Evolutionary conservation across 768 basidiomycete genomes (phyloP).

Genomic region (Russula sp.): DNA sequence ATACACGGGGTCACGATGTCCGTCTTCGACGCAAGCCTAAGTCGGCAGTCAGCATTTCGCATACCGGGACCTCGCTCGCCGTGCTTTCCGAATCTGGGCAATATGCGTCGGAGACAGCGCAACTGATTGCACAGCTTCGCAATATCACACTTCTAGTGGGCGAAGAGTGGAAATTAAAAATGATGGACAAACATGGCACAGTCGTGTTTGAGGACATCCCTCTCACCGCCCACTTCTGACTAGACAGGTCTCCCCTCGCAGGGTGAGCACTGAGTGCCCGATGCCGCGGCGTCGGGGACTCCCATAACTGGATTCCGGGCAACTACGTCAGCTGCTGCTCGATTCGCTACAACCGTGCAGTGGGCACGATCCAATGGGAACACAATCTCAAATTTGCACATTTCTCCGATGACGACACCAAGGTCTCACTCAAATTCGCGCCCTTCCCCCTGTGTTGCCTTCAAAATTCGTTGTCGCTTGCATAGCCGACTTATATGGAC

Average conservation of each 20-base stretch:
- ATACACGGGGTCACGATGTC: slow-evolving; percentile 60
- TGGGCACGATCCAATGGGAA: slow-evolving; percentile 6
- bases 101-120: slow-evolving; percentile 4
- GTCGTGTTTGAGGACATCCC: background rate
- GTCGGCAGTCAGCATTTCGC: slow-evolving; percentile 38
- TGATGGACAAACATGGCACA: slow-evolving; percentile 2
- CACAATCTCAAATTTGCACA: slow-evolving; percentile 6
- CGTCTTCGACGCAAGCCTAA: slow-evolving; percentile 57
- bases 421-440: slow-evolving; percentile 8
- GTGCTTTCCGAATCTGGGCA: slow-evolving; percentile 27
- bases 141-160: slow-evolving; percentile 12
- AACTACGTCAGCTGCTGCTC: slow-evolving; percentile 17
- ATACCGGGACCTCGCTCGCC: slow-evolving; percentile 45
- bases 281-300: background rate
- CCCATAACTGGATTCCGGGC: slow-evolving; percentile 20
- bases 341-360: slow-evolving; percentile 16
- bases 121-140: slow-evolving; percentile 8
- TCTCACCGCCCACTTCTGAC: background rate
- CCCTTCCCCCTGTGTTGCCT: too few relatives aligned
- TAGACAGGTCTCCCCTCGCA: background rate
- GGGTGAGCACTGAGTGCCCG: background rate
- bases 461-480: slow-evolving; percentile 36
- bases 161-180: background rate
- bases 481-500: slow-evolving; percentile 39
- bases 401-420: slow-evolving; percentile 1